A percentile compares a stretch with the other conserved stretches of the same genome.
Conservation (phyloP, 257 asterid genomes). For the Anisodus acutangulus region DNA sequence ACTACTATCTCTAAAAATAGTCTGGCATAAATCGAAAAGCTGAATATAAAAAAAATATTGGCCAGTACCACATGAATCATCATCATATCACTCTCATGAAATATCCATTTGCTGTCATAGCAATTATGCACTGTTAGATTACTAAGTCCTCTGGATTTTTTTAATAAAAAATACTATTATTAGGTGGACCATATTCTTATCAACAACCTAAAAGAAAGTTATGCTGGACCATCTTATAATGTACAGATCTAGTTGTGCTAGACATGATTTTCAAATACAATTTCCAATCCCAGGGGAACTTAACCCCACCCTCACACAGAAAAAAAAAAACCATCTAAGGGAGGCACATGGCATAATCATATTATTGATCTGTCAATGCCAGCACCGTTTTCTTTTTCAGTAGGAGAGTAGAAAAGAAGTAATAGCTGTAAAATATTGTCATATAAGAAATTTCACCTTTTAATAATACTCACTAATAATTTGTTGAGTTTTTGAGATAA, state of each 20-base stretch:
- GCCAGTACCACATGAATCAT: conserved; percentile 9
- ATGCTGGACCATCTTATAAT: conserved; percentile 22
- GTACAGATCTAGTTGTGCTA: conserved; percentile 1
- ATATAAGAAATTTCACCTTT: too few species aligned
- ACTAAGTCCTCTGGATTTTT: neutral
- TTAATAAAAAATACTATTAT: neutral
- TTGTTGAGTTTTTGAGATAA: too few species aligned
- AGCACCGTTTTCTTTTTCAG: neutral
- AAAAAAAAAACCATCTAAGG: neutral
- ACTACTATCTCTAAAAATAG: too few species aligned
- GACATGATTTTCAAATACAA: conserved; percentile 1
- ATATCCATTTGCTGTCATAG: conserved; percentile 13
- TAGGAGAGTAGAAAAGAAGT: neutral
- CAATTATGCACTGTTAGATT: conserved; percentile 4
- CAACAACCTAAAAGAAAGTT: conserved; percentile 27
- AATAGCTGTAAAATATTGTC: neutral
- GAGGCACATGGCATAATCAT: conserved; percentile 22
- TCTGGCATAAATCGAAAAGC: too few species aligned
- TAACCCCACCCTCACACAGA: neutral
- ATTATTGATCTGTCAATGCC: conserved; percentile 23
- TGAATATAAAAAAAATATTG: too few species aligned
- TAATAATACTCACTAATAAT: too few species aligned
- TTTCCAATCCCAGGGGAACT: neutral
- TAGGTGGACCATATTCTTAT: conserved; percentile 14
- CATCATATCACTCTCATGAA: conserved; percentile 14